Percentiles rank a stretch among this genome's conserved stretches.
Conservation (phyloP, 495 filamentous ascomycete species). For the Penicillium paxilli region DNA sequence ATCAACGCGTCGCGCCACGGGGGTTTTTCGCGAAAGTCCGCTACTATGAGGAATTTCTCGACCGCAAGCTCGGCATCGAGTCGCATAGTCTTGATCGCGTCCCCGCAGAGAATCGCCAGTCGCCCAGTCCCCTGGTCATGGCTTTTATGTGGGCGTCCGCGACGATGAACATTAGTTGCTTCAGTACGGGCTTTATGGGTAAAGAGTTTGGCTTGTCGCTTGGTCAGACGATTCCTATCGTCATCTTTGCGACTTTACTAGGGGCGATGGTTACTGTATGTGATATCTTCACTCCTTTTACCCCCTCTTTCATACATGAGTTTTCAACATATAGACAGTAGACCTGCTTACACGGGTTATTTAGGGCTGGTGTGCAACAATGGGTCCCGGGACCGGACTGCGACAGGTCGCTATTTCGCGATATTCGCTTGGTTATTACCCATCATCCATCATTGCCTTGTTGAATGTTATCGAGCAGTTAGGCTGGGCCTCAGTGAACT, state of each 20-base stretch:
- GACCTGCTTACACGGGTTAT: background rate
- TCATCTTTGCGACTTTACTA: slow-evolving; percentile 37
- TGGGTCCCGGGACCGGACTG: slow-evolving; percentile 82
- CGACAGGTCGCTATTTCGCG: slow-evolving; percentile 73
- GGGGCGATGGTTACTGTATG: slow-evolving; percentile 48
- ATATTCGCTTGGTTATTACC: slow-evolving; percentile 36
- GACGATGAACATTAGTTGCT: slow-evolving; percentile 57
- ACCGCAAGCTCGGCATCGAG: slow-evolving; percentile 55
- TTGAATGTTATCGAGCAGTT: slow-evolving; percentile 34
- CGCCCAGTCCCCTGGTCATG: slow-evolving; percentile 41
- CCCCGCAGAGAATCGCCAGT: slow-evolving; percentile 42
- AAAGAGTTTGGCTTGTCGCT: slow-evolving; percentile 37
- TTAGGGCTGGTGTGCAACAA: slow-evolving; percentile 37
- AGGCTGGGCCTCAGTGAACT: slow-evolving; percentile 38
- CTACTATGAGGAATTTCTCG: slow-evolving; percentile 47
- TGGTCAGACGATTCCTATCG: slow-evolving; percentile 33
- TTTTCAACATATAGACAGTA: too few species aligned
- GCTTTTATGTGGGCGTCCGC: slow-evolving; percentile 51
- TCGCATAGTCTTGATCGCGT: slow-evolving; percentile 52
- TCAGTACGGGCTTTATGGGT: slow-evolving; percentile 41
- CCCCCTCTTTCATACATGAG: slow-evolving; percentile 3
- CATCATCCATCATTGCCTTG: slow-evolving; percentile 28
- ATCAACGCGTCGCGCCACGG: slow-evolving; percentile 14
- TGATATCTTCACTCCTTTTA: background rate
- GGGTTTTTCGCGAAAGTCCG: slow-evolving; percentile 37